Percentiles rank a stretch among this genome's conserved stretches.
phyloP scores from a whole-genome alignment of 176 grass and related monocot genomes.

The Urochloa ruziziensis region DNA sequence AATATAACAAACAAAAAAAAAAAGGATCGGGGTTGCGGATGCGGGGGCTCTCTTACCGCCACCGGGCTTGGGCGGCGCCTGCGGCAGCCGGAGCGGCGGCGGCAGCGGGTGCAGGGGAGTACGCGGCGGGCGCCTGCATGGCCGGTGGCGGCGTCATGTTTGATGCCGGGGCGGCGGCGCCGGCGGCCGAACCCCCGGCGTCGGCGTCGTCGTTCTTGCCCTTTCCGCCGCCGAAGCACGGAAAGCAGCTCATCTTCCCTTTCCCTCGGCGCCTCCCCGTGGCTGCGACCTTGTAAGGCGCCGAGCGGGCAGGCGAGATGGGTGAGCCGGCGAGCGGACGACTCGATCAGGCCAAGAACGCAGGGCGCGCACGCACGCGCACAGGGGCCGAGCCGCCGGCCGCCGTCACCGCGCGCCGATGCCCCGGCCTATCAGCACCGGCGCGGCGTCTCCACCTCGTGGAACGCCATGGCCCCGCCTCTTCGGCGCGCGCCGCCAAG shows the following conservation, averaged over 20 bases:
- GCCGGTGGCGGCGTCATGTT: constrained; percentile 32
- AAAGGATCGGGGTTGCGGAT: neutral
- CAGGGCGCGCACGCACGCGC: neutral
- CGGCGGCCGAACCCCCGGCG: neutral
- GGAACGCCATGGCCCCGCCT: constrained; percentile 18
- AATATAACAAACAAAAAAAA: no score
- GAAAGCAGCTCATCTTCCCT: constrained; percentile 68
- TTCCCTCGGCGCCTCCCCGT: constrained; percentile 10
- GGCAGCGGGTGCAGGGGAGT: neutral
- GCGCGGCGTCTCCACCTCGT: constrained; percentile 11
- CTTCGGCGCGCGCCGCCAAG: neutral
- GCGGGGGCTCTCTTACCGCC: neutral
- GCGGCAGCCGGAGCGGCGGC: neutral
- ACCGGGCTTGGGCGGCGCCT: neutral
- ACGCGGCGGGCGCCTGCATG: neutral
- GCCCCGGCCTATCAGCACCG: constrained; percentile 33
- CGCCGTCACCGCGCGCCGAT: constrained; percentile 23
- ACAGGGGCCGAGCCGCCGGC: constrained; percentile 18
- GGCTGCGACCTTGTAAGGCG: neutral
- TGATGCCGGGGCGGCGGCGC: neutral
- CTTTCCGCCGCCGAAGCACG: constrained; percentile 53
- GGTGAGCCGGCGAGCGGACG: neutral
- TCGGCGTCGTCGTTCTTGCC: constrained; percentile 5
- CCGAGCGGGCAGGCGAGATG: neutral
- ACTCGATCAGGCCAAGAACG: constrained; percentile 15